Evolutionary conservation across 1,284 basidiomycete species (phyloP).

Genomic region (Malassezia sympodialis): DNA sequence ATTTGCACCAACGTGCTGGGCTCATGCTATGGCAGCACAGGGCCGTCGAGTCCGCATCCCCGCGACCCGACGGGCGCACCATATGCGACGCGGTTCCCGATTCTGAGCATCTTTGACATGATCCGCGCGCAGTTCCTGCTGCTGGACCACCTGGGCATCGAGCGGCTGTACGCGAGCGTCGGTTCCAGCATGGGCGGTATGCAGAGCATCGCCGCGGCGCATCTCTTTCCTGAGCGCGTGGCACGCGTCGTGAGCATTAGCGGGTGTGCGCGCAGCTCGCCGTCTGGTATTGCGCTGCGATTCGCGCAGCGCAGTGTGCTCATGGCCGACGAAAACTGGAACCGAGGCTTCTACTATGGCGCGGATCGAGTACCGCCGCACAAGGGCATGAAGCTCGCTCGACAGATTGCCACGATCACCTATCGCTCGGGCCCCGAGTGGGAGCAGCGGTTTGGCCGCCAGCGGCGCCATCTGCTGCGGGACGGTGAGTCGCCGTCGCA

Average conservation of each 20-base stretch:
- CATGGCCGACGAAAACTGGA: constrained; percentile 99
- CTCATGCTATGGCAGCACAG: constrained; percentile 93
- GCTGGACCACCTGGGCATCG: constrained; percentile 72
- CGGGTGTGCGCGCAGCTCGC: constrained; percentile 80
- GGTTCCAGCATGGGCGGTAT: constrained; percentile 95
- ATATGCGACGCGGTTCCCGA: constrained; percentile 83
- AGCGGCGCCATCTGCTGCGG: constrained; percentile 48
- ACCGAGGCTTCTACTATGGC: constrained; percentile 94
- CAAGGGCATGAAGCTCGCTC: constrained; percentile 93
- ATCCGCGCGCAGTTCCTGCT: constrained; percentile 76
- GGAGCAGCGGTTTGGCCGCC: constrained; percentile 89
- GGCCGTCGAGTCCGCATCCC: constrained; percentile 71
- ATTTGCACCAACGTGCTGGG: constrained; percentile 96
- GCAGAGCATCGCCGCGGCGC: constrained; percentile 90
- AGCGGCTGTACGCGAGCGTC: constrained; percentile 79
- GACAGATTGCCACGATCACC: constrained; percentile 97
- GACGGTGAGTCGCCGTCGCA: constrained; percentile 17
- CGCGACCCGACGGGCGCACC: constrained; percentile 51
- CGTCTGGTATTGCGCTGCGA: constrained; percentile 85
- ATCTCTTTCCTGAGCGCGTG: constrained; percentile 80
- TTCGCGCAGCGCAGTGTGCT: constrained; percentile 87
- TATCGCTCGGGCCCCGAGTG: constrained; percentile 98
- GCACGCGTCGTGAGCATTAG: constrained; percentile 83
- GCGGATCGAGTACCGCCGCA: constrained; percentile 69
- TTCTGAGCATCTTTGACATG: constrained; percentile 93